Base-by-base conservation (phyloP, 2,329 filamentous ascomycete species). In the Botrytis fabae region DNA sequence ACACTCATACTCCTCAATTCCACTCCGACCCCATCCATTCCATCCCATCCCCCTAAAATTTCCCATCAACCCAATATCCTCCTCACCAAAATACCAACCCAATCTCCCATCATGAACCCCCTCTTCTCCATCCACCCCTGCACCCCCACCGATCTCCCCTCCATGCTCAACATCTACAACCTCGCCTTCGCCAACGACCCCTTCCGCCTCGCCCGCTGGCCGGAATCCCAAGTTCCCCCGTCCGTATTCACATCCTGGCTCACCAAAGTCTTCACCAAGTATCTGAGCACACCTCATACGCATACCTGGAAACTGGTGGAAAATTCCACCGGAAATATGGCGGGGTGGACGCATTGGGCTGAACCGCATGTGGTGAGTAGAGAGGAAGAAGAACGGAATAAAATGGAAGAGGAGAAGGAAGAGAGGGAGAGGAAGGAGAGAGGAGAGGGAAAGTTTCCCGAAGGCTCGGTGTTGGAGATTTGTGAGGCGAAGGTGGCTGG, bases 241-340 rank as follows among this genome's bases (percentile, higher is more conserved):
- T 42, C 62, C 12, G 75, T 76, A 63, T 73, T 69, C 57, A 16
- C 75, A 20, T 70, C 73, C 32, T 83, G 82, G 81, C 78, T 83
- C 32, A 75, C 70, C 9, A 60, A 18, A 3, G 79, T 81, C 59
- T 78, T 82, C 61, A 69, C 61, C 40, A 61, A 54, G 2, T 80
- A 80, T 65, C 74, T 84, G 70, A 16, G 46, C n/a, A 76, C 81
- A 40, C 79, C 74, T 12, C 74, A 75, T 22, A 75, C 79, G 32
- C 78, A 78, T 7, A 77, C 79, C 73, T 83, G 81, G 76, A 82
- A 83, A 73, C 73, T 83, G 40, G 75, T 77, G 46, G 79, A 83
- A 69, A 66, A 46, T 1, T 48, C 62, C 18, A 80, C 75, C 10
- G 79, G 78, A 2, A 76, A 79, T 12, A 70, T 82, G 9, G 80